These are phyloP conservation scores for Dichotomopilus funicola DNA, from an alignment of 2,329 filamentous ascomycete genomes.

Conservation along the genomic window DNA sequence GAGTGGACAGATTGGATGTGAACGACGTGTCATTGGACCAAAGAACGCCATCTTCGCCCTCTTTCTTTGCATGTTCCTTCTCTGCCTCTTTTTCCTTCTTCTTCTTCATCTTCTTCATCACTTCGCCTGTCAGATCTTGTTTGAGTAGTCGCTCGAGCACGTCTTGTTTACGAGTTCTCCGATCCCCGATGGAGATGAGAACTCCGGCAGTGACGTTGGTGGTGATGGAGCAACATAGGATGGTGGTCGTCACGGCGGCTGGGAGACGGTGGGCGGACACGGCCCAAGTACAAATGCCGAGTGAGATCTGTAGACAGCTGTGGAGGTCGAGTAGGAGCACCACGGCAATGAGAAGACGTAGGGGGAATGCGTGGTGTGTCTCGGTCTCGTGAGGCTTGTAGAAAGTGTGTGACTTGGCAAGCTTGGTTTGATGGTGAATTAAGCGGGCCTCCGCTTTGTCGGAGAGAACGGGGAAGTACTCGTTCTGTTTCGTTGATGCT, in stretches of 20 bases:
- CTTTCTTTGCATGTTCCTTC: slow-evolving; percentile 6
- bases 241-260: slow-evolving; percentile 69
- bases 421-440: slow-evolving; percentile 71
- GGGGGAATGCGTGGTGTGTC: slow-evolving; percentile 73
- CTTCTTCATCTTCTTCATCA: slow-evolving; percentile 44
- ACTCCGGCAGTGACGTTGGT: slow-evolving; percentile 73
- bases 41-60: not conserved
- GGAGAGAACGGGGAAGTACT: slow-evolving; percentile 53
- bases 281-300: slow-evolving; percentile 72
- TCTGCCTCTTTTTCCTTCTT: slow-evolving; percentile 35
- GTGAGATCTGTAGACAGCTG: slow-evolving; percentile 70
- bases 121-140: slow-evolving; percentile 63
- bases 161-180: slow-evolving; percentile 76
- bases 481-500: slow-evolving; percentile 37
- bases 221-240: slow-evolving; percentile 71
- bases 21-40: not conserved
- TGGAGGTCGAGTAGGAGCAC: slow-evolving; percentile 76
- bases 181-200: slow-evolving; percentile 69
- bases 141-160: slow-evolving; percentile 70
- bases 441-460: slow-evolving; percentile 61
- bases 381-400: slow-evolving; percentile 84
- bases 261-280: slow-evolving; percentile 65
- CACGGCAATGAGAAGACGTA: slow-evolving; percentile 66
- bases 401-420: slow-evolving; percentile 77
- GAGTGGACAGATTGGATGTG: not conserved